These are phyloP conservation scores for Strigomonas oncopelti DNA, from an alignment of 208 protist genomes.

Conservation along the genomic window DNA sequence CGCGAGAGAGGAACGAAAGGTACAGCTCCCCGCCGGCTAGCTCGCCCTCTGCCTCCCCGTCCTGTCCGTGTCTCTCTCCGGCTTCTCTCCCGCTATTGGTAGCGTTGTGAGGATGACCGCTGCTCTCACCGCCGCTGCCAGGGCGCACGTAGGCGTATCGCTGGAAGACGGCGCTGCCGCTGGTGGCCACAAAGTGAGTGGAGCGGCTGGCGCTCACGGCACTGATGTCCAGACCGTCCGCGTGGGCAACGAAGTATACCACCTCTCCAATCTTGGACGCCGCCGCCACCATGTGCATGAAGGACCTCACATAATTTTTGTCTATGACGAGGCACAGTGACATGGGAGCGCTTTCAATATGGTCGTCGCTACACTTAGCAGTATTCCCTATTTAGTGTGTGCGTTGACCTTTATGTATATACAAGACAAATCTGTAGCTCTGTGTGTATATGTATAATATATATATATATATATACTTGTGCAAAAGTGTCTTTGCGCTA, in stretches of 20 bases:
- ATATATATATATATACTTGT: not conserved
- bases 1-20: not conserved
- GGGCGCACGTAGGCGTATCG: slow-evolving; percentile 22
- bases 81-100: slow-evolving; percentile 9
- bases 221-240: slow-evolving; percentile 36
- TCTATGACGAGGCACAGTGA: slow-evolving; percentile 42
- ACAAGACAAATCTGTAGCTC: too few species aligned
- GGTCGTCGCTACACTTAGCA: too few species aligned
- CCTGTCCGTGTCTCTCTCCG: not conserved
- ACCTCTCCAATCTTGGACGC: slow-evolving; percentile 32
- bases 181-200: slow-evolving; percentile 35
- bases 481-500: slow-evolving; percentile 1
- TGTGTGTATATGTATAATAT: not conserved
- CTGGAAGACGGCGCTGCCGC: slow-evolving; percentile 30
- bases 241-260: slow-evolving; percentile 34
- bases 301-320: slow-evolving; percentile 29
- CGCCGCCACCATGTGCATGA: slow-evolving; percentile 38
- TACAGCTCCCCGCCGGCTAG: not conserved
- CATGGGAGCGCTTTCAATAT: slow-evolving; percentile 15
- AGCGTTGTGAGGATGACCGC: not conserved
- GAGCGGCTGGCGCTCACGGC: slow-evolving; percentile 26
- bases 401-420: too few species aligned
- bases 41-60: not conserved
- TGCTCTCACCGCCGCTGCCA: not conserved
- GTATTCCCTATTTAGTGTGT: not conserved